Percentiles rank a stretch among this genome's conserved stretches.
phyloP scores from a whole-genome alignment of 495 filamentous ascomycete species.

The Aspergillus affinis region DNA sequence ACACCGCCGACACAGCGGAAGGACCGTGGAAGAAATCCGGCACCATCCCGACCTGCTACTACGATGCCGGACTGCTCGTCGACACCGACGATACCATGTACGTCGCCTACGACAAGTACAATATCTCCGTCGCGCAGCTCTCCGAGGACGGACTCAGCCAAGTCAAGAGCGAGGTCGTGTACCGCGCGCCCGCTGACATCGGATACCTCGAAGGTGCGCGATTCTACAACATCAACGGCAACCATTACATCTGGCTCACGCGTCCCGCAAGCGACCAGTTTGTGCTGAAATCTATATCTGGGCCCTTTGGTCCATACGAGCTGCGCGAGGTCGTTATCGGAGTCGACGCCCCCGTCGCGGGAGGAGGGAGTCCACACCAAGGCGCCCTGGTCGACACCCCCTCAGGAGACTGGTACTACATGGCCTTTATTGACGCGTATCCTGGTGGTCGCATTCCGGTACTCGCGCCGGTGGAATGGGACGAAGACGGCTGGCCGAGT shows the following conservation, averaged over 20 bases:
- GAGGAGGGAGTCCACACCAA: constrained; percentile 50
- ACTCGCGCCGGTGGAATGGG: constrained; percentile 53
- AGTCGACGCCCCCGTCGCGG: constrained; percentile 40
- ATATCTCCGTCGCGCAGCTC: constrained; percentile 51
- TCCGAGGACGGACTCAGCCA: constrained; percentile 43
- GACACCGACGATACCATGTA: constrained; percentile 57
- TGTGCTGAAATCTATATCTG: constrained; percentile 45
- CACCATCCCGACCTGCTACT: constrained; percentile 50
- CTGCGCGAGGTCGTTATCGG: constrained; percentile 32
- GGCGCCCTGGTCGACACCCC: constrained; percentile 55
- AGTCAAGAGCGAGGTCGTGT: constrained; percentile 44
- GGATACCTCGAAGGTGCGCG: constrained; percentile 54
- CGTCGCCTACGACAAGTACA: constrained; percentile 52
- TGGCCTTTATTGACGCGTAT: constrained; percentile 55
- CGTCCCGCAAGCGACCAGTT: constrained; percentile 44
- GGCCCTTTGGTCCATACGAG: constrained; percentile 48
- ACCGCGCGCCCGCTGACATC: constrained; percentile 25
- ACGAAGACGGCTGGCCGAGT: constrained; percentile 48
- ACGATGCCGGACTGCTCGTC: constrained; percentile 58
- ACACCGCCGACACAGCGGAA: constrained; percentile 36
- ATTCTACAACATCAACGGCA: constrained; percentile 55
- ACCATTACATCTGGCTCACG: constrained; percentile 54
- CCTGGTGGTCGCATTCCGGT: constrained; percentile 58
- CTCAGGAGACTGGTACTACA: constrained; percentile 57
- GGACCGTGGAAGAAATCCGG: constrained; percentile 40